A percentile compares a stretch with the other conserved stretches of the same genome.
These are phyloP conservation scores for Penicillium turbatum DNA, from an alignment of 495 filamentous ascomycete genomes.

Conservation along the genomic window DNA sequence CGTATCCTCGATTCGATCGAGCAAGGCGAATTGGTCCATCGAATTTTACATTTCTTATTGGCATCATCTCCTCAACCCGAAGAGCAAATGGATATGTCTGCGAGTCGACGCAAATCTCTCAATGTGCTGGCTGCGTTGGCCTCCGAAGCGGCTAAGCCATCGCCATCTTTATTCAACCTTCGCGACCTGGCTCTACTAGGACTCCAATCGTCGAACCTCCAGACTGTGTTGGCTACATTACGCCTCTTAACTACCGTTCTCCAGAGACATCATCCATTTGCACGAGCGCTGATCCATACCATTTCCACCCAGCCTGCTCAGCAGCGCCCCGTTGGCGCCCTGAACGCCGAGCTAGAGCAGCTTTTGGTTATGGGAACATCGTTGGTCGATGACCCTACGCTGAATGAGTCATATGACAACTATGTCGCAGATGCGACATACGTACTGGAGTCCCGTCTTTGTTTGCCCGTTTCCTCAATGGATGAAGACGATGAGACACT, in stretches of 20 bases:
- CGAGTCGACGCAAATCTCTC: slow-evolving; percentile 78
- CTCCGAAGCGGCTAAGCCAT: slow-evolving; percentile 59
- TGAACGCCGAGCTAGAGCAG: slow-evolving; percentile 73
- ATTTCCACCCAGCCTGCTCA: slow-evolving; percentile 59
- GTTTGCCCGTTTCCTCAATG: slow-evolving; percentile 27
- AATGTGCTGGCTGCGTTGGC: slow-evolving; percentile 76
- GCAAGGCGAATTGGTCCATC: slow-evolving; percentile 85
- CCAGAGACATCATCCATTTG: slow-evolving; percentile 80
- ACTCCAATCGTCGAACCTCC: slow-evolving; percentile 75
- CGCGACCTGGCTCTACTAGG: slow-evolving; percentile 86
- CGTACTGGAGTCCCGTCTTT: slow-evolving; percentile 70
- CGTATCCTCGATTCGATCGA: slow-evolving; percentile 87
- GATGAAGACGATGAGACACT: slow-evolving; percentile 24
- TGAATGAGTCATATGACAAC: slow-evolving; percentile 76
- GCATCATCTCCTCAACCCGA: slow-evolving; percentile 57
- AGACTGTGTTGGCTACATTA: slow-evolving; percentile 84
- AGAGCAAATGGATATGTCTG: slow-evolving; percentile 54
- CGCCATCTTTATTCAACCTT: slow-evolving; percentile 86
- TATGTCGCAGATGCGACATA: slow-evolving; percentile 75
- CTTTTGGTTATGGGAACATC: slow-evolving; percentile 67
- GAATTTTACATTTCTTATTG: slow-evolving; percentile 89
- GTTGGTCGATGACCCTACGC: slow-evolving; percentile 64
- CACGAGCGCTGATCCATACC: slow-evolving; percentile 65
- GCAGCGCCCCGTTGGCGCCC: slow-evolving; percentile 68
- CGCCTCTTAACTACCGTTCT: slow-evolving; percentile 80